phyloP scores from a whole-genome alignment of 352 stramenopile species.

The Blastocystis sp. region DNA sequence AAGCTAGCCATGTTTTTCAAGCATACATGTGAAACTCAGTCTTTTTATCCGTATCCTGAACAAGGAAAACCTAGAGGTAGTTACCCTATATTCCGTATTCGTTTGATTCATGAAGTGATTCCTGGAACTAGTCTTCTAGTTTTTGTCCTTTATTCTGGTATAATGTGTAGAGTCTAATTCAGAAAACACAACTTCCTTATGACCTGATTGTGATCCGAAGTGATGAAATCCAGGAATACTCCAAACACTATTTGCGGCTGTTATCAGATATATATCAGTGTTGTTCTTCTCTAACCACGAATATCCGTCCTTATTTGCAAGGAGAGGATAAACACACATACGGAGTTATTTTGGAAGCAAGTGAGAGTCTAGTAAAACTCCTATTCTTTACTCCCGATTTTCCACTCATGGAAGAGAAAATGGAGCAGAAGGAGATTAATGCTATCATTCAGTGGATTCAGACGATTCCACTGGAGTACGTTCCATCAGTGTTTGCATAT shows the following conservation, averaged over 20 bases:
- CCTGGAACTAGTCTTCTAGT: background rate
- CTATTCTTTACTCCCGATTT: slow-evolving; percentile 57
- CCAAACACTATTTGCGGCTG: background rate
- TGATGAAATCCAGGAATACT: background rate
- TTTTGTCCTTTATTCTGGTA: background rate
- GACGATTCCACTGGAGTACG: slow-evolving; percentile 51
- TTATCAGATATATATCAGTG: background rate
- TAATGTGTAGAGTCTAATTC: background rate
- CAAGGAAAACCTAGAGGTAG: background rate
- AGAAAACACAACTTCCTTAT: background rate
- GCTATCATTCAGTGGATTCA: slow-evolving; percentile 28
- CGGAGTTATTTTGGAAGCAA: background rate
- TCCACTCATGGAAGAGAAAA: background rate
- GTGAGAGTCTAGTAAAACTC: background rate
- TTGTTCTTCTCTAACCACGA: background rate
- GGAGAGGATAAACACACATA: slow-evolving; percentile 50
- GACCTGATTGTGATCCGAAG: background rate
- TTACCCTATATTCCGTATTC: background rate
- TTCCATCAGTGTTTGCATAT: slow-evolving; percentile 12
- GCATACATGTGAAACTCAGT: background rate
- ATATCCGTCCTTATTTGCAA: background rate
- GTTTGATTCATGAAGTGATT: background rate
- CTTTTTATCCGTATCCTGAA: slow-evolving; percentile 43
- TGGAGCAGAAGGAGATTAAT: background rate
- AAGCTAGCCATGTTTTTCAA: background rate